Evolutionary conservation across 2,329 filamentous ascomycete genomes (phyloP), one percentile per base, ranked within the genome.

Genomic region (Pseudocercospora musae): DNA sequence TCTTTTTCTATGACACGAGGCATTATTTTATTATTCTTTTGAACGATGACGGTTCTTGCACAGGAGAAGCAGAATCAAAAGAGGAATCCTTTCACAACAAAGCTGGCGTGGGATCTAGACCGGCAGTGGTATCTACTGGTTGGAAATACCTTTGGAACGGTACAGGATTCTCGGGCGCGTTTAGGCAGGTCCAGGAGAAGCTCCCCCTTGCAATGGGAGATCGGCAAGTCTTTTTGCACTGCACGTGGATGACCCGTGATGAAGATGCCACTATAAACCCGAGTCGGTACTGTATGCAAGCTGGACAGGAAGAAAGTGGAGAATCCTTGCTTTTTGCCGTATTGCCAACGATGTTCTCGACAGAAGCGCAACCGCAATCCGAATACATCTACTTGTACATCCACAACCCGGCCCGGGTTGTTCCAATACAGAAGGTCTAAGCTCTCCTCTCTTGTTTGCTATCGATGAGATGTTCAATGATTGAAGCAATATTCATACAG

Each of bases 1-100:
- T 58, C 57, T 37, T 58, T 58, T n/a, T 58, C 57, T 21, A 58
- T 58, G 21, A 48, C 57, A 33, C 57, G 57, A 58, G 57, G 57
- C 57, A 58, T 58, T 3, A 3, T n/a, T n/a, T n/a, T 44, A 11
- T 23, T 50, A 15, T 49, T 31, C 29, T 20, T n/a, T 44, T 6
- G 18, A 2, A 2, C 6, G 44, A 25, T 15, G 44, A 48, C 20
- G 44, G 20, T 21, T 40, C 37, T 40, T 40, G 25, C 48, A 52
- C 48, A 52, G 48, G 48, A 29, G 48, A 52, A 52, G 48, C 20
- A 52, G 48, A 25, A 29, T 21, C 23, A 52, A 29, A 52, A 52
- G 48, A 52, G 48, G 48, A 29, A 52, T 50, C 8, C 7, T 15
- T 50, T 50, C 23, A 20, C n/a, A n/a, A n/a, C n/a, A 23, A 50